Conservation (phyloP, 352 stramenopile genomes). For the Thalassiosira livingstoniorum region DNA sequence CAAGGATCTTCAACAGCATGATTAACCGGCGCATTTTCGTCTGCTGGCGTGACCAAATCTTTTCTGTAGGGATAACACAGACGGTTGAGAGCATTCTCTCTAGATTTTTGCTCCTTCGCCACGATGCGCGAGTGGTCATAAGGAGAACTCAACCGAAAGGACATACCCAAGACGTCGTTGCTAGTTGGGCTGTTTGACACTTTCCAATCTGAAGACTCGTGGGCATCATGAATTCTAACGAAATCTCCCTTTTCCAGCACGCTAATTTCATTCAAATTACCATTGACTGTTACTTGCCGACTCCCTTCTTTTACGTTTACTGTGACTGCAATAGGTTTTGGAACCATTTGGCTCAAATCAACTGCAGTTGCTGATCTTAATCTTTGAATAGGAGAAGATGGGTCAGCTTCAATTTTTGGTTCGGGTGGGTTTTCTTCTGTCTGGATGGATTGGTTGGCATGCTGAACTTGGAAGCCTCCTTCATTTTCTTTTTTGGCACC, state of each 20-base stretch:
- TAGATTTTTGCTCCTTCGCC: constrained; percentile 29
- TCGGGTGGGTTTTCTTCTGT: constrained; percentile 8
- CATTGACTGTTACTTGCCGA: constrained; percentile 36
- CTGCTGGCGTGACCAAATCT: background rate
- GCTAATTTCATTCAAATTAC: constrained; percentile 9
- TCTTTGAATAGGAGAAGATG: no score
- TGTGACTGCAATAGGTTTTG: constrained; percentile 41
- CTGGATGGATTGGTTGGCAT: constrained; percentile 38
- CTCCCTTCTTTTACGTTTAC: constrained; percentile 38
- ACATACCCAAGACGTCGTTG: constrained; percentile 13
- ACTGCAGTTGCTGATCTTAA: background rate
- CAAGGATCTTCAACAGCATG: constrained; percentile 8
- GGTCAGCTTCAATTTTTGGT: no score
- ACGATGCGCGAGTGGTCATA: constrained; percentile 57
- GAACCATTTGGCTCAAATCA: constrained; percentile 14
- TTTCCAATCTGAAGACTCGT: constrained; percentile 50
- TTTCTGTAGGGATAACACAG: constrained; percentile 48
- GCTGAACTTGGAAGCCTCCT: background rate
- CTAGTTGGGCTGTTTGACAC: constrained; percentile 10
- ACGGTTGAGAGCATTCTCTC: constrained; percentile 36
- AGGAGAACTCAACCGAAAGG: constrained; percentile 13
- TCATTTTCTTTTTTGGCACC: constrained; percentile 28
- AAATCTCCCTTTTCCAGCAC: constrained; percentile 29
- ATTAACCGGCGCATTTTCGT: background rate
- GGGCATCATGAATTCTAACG: constrained; percentile 45